phyloP scores from a whole-genome alignment of 2,329 filamentous ascomycete species.

The Calonectria henricotiae region DNA sequence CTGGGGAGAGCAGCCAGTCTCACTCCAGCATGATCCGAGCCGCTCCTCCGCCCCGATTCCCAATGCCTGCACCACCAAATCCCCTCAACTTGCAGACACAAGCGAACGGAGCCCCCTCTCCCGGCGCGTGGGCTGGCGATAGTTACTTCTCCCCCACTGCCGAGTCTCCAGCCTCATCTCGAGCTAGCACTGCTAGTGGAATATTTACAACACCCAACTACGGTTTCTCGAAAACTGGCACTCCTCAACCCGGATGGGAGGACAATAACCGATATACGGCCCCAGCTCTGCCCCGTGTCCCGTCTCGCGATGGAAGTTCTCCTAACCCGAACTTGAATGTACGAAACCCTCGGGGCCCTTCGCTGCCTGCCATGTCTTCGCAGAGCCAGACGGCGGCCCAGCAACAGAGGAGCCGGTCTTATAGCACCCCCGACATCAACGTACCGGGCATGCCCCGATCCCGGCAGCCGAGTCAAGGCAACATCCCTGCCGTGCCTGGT shows the following conservation, averaged over 20 bases:
- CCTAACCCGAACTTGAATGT: constrained; percentile 77
- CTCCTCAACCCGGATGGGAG: constrained; percentile 77
- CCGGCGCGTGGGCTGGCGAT: constrained; percentile 76
- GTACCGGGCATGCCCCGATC: constrained; percentile 74
- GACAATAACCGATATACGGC: constrained; percentile 90
- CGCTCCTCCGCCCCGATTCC: constrained; percentile 79
- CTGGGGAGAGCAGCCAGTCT: constrained; percentile 78
- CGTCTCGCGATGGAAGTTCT: constrained; percentile 83
- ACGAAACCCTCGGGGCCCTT: constrained; percentile 82
- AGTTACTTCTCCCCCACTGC: constrained; percentile 94
- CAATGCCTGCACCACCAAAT: constrained; percentile 72
- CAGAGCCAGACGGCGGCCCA: constrained; percentile 71
- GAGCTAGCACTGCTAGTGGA: constrained; percentile 82
- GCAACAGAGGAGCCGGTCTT: constrained; percentile 86
- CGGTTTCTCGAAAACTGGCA: constrained; percentile 81
- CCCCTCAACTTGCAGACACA: constrained; percentile 81
- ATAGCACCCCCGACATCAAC: constrained; percentile 96
- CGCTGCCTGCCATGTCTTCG: constrained; percentile 80
- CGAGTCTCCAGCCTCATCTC: constrained; percentile 84
- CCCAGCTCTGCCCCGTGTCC: constrained; percentile 85
- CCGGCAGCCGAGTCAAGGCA: constrained; percentile 69
- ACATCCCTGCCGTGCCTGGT: constrained; percentile 81
- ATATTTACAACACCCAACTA: constrained; percentile 75
- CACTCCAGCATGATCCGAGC: constrained; percentile 72
- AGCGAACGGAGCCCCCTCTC: constrained; percentile 67